Conservation (phyloP, 2,329 filamentous ascomycete species). For the Annulohypoxylon truncatum region DNA sequence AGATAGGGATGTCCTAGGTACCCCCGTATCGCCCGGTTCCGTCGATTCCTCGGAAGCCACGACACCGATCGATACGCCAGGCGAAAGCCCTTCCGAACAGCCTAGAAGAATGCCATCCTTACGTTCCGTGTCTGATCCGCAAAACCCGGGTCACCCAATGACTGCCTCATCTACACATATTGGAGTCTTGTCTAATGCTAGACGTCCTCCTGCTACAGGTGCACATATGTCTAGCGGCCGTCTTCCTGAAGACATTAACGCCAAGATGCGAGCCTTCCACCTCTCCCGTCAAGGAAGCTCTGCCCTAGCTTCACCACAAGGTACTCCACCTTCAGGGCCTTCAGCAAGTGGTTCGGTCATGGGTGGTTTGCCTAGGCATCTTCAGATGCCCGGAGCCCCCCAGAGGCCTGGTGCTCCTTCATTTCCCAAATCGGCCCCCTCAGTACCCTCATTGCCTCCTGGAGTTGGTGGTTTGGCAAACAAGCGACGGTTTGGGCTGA, state of each 20-base stretch:
- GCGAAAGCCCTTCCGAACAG: slow-evolving; percentile 50
- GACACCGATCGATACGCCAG: slow-evolving; percentile 59
- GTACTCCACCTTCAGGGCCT: slow-evolving; percentile 48
- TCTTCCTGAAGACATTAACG: slow-evolving; percentile 58
- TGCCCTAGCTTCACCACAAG: slow-evolving; percentile 44
- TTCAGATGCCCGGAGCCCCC: slow-evolving; percentile 57
- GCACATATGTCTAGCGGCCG: slow-evolving; percentile 56
- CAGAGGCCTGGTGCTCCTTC: slow-evolving; percentile 60
- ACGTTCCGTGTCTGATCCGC: slow-evolving; percentile 69
- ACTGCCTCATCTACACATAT: slow-evolving; percentile 86
- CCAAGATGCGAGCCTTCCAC: slow-evolving; percentile 61
- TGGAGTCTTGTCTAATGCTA: slow-evolving; percentile 76
- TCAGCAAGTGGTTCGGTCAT: slow-evolving; percentile 47
- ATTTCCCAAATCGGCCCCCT: slow-evolving; percentile 66
- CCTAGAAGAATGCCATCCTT: slow-evolving; percentile 68
- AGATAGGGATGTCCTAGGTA: slow-evolving; percentile 50
- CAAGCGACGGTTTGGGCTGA: slow-evolving; percentile 71
- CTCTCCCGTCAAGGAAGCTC: slow-evolving; percentile 59
- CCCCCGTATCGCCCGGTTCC: slow-evolving; percentile 58
- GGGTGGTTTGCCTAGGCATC: slow-evolving; percentile 55
- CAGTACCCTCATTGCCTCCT: slow-evolving; percentile 53
- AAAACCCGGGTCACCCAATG: slow-evolving; percentile 66
- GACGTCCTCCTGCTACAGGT: slow-evolving; percentile 60
- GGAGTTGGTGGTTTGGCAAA: slow-evolving; percentile 64
- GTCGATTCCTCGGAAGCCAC: slow-evolving; percentile 61